Conservation (phyloP, 2,329 filamentous ascomycete species). For the Magnaporthales sp. region DNA sequence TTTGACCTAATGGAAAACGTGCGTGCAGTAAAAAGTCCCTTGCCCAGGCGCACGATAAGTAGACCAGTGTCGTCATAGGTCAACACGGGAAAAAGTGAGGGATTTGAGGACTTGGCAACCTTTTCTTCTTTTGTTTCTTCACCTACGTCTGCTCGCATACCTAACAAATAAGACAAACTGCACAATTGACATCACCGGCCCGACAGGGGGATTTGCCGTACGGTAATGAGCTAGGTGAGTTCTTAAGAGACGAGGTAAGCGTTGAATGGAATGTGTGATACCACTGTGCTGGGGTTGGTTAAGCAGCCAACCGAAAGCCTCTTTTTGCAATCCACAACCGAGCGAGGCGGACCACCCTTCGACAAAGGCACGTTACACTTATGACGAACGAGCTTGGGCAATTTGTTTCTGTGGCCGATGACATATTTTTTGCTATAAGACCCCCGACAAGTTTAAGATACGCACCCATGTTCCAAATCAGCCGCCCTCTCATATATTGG, state of each 20-base stretch:
- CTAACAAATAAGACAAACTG: not conserved
- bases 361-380: not conserved
- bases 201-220: not conserved
- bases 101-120: not conserved
- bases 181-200: not conserved
- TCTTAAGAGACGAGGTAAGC: not conserved
- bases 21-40: not conserved
- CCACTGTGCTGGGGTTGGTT: not conserved
- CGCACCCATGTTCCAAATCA: not conserved
- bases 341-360: not conserved
- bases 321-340: too few species aligned
- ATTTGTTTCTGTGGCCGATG: not conserved
- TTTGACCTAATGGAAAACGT: not conserved
- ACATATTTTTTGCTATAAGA: not conserved
- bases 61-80: not conserved
- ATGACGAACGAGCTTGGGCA: not conserved
- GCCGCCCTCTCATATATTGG: not conserved
- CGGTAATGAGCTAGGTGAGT: not conserved
- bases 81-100: not conserved
- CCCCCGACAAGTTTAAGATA: not conserved
- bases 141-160: not conserved
- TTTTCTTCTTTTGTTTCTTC: not conserved
- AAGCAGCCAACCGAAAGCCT: not conserved
- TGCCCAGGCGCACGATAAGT: not conserved
- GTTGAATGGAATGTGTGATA: not conserved